A percentile compares a stretch with the other conserved stretches of the same genome.
phyloP scores from a whole-genome alignment of 2,329 filamentous ascomycete genomes.

The Microdochium trichocladiopsis region DNA sequence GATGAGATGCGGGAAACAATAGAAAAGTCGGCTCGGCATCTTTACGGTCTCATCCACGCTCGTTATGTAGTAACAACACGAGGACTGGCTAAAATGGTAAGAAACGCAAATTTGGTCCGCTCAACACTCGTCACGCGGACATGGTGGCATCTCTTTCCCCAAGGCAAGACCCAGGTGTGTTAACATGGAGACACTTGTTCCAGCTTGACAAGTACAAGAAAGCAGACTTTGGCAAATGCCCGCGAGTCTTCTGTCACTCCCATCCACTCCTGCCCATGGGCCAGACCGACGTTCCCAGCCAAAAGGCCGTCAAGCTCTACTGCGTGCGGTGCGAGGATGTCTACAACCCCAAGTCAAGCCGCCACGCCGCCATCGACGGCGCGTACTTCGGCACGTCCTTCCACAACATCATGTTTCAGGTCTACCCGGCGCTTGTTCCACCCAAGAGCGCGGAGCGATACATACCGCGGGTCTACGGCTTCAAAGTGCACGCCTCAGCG shows the following conservation, averaged over 20 bases:
- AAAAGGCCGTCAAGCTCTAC: constrained; percentile 92
- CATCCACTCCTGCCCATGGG: constrained; percentile 94
- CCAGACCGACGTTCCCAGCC: constrained; percentile 79
- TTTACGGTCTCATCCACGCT: constrained; percentile 94
- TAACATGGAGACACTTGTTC: not conserved
- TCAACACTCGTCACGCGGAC: not conserved
- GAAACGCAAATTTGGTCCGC: constrained; percentile 9
- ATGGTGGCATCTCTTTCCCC: constrained; percentile 1
- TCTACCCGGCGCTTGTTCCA: constrained; percentile 86
- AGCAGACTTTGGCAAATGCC: constrained; percentile 95
- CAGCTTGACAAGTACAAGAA: constrained; percentile 99
- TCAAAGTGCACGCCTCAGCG: constrained; percentile 87
- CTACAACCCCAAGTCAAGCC: constrained; percentile 95
- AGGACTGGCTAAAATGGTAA: constrained; percentile 91
- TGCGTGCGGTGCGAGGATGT: constrained; percentile 96
- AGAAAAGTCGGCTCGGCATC: constrained; percentile 90
- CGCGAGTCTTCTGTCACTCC: constrained; percentile 87
- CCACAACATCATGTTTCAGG: constrained; percentile 98
- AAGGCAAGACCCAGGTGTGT: not conserved
- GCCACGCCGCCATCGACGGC: constrained; percentile 90
- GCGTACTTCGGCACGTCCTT: constrained; percentile 98
- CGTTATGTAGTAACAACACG: constrained; percentile 95
- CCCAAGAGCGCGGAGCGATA: constrained; percentile 81
- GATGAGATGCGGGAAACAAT: constrained; percentile 98
- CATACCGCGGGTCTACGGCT: constrained; percentile 86